phyloP scores from a whole-genome alignment of 2,329 filamentous ascomycete genomes.

The Alternaria rosae region DNA sequence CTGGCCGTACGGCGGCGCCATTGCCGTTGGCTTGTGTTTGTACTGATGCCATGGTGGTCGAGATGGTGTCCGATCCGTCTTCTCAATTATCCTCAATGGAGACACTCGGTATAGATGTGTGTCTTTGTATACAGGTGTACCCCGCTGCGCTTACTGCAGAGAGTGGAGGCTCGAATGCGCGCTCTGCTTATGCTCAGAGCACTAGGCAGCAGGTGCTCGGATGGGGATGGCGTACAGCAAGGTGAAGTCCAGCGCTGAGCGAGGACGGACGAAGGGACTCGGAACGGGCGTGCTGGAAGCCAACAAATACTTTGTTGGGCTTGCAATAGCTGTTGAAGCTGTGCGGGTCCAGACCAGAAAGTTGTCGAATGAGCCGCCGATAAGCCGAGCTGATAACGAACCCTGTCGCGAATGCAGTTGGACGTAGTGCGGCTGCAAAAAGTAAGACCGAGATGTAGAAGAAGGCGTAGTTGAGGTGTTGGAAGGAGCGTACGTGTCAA shows the following conservation, averaged over 20 bases:
- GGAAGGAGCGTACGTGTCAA: slow-evolving; percentile 17
- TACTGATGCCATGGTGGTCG: slow-evolving; percentile 36
- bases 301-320: not conserved
- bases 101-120: not conserved
- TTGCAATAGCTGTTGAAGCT: slow-evolving; percentile 11
- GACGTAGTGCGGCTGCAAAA: slow-evolving; percentile 1
- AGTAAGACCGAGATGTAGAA: slow-evolving; percentile 1
- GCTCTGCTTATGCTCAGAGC: slow-evolving; percentile 10
- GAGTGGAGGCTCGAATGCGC: slow-evolving; percentile 5
- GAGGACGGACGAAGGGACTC: not conserved
- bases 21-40: slow-evolving; percentile 40
- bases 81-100: not conserved
- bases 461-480: not conserved
- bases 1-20: slow-evolving; percentile 35
- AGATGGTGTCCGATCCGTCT: not conserved
- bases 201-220: slow-evolving; percentile 11
- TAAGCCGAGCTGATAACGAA: slow-evolving; percentile 50
- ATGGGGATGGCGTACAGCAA: slow-evolving; percentile 4
- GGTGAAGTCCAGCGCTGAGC: not conserved
- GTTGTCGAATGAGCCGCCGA: slow-evolving; percentile 36
- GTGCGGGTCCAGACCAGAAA: slow-evolving; percentile 29
- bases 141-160: slow-evolving; percentile 16
- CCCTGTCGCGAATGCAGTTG: slow-evolving; percentile 20
- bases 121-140: slow-evolving; percentile 3
- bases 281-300: not conserved